Base-by-base conservation (phyloP, 805 yeast species). In the Saccharomycopsis babjevae region DNA sequence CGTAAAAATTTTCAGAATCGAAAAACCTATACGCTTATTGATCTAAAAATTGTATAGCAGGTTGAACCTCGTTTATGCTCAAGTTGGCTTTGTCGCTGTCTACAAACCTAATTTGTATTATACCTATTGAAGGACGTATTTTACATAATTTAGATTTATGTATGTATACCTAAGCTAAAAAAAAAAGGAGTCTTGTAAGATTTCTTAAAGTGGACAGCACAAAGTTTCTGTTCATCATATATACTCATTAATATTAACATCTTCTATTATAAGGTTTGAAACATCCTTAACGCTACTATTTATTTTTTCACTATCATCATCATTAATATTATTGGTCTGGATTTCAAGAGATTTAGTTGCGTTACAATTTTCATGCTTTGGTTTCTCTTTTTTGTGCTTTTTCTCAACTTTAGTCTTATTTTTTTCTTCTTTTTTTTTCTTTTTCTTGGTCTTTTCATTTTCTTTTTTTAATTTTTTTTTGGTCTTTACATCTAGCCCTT, bases 161-260 rank as follows among this genome's bases (percentile, higher is more conserved):
- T 34, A 8, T 34, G 38, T 7, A 34, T 10, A 34, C 38, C 38
- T 34, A 7, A 7, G 16, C 1, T 10, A 16, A 40, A 40, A 40
- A 40, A 40, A 40, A 40, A 40, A 25, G 11, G 16, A 25, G 10
- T 22, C n/a, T 18, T 40, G 43, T 16, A 39, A 39, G 15, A 39
- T 13, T 39, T 39, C 25, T 42, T 10, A 42, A 20, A 42, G 28
- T n/a, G 7, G 28, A 46, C 18, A 16, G 11, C 5, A 40, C 7
- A n/a, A n/a, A 40, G 46, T n/a, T 40, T 22, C 10, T 46, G 13
- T 34, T 34, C 20, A n/a, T 28, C 43, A 57, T 50, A 57, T 98
- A 93, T 15, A 89, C 10, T 59, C 66, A 22, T 56, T 57, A 6
- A 60, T 61, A n/a, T 58, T 57, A 3, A 54, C 58, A 28, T 56